phyloP scores from a whole-genome alignment of 1,284 basidiomycete genomes.

The Phellopilus nigrolimitatus region DNA sequence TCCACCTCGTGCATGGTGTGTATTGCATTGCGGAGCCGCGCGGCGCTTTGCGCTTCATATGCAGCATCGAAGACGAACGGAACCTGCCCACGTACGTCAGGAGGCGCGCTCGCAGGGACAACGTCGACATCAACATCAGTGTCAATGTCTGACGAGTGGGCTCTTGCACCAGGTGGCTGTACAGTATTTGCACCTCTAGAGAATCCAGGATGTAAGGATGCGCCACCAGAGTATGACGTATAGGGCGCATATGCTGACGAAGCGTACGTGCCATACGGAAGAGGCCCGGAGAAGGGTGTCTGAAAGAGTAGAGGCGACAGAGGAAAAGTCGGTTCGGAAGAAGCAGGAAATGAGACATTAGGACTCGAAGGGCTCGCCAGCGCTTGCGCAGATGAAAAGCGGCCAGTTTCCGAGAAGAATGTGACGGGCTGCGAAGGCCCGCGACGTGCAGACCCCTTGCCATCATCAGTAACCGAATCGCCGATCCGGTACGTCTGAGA shows the following conservation, averaged over 20 bases:
- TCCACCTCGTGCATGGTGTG: conserved; percentile 9
- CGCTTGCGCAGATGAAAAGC: neutral
- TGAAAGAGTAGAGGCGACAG: conserved; percentile 1
- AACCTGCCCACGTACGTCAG: conserved; percentile 14
- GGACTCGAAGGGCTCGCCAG: neutral
- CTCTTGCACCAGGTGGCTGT: neutral
- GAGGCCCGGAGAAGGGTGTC: neutral
- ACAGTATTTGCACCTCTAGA: neutral
- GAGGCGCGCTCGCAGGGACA: conserved; percentile 17
- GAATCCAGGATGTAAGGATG: neutral
- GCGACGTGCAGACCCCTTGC: neutral
- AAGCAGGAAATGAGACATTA: neutral
- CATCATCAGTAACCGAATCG: neutral
- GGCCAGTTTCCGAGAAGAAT: neutral
- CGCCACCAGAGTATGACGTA: neutral
- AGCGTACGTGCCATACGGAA: neutral
- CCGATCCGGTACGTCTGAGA: neutral
- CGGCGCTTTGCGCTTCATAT: conserved; percentile 12
- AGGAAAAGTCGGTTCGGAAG: neutral
- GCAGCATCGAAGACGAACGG: conserved; percentile 18
- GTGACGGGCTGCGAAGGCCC: neutral
- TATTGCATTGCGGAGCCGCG: conserved; percentile 13
- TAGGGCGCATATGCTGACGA: neutral
- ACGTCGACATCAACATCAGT: conserved; percentile 10
- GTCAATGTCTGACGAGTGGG: neutral